phyloP scores from a whole-genome alignment of 257 asterid genomes.

The Anisodus acutangulus region DNA sequence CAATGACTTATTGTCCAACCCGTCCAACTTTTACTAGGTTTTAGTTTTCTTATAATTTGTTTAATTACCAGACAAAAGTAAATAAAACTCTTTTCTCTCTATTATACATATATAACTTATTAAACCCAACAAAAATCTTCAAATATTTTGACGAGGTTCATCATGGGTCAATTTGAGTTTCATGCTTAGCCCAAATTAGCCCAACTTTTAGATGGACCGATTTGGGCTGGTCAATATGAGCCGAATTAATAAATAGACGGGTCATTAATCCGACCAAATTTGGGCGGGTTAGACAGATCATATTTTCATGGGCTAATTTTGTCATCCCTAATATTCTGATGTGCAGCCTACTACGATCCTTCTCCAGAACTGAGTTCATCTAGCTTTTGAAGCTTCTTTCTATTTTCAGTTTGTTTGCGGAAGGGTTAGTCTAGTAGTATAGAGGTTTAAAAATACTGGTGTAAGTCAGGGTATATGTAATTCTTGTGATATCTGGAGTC shows the following conservation, averaged over 20 bases:
- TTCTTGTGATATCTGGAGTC: not conserved
- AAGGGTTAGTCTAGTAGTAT: not conserved
- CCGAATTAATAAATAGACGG: not conserved
- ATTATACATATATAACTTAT: not conserved
- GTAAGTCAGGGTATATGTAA: not conserved
- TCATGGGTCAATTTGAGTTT: not conserved
- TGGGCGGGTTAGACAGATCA: not conserved
- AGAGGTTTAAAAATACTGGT: not conserved
- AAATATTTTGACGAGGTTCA: not conserved
- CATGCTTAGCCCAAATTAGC: constrained; percentile 4
- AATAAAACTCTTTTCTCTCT: not conserved
- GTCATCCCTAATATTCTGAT: not conserved
- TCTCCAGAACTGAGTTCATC: not conserved
- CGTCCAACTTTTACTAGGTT: not conserved
- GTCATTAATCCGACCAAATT: not conserved
- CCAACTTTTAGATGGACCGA: not conserved
- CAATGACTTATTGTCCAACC: not conserved
- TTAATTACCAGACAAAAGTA: not conserved
- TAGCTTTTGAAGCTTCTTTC: not conserved
- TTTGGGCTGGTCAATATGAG: not conserved
- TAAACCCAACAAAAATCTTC: not conserved
- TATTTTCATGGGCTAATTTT: not conserved
- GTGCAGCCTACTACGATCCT: not conserved
- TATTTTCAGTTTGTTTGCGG: not conserved
- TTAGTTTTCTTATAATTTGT: not conserved